Conservation (phyloP, 2,329 filamentous ascomycete species). For the Alternaria postmessia region DNA sequence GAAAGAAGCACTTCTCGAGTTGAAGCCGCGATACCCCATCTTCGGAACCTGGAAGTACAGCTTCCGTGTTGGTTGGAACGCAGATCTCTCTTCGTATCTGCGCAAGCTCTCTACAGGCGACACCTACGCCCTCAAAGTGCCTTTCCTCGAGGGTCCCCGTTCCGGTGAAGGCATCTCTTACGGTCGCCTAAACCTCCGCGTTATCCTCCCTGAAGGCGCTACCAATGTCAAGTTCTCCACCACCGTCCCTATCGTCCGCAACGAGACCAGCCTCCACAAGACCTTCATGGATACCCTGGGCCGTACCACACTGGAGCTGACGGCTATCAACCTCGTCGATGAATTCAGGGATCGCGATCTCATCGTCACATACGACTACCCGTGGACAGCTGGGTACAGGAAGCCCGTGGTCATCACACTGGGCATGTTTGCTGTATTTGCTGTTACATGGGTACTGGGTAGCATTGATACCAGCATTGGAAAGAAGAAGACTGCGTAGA, state of each 20-base stretch:
- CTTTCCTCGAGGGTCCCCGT: constrained; percentile 92
- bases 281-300: constrained; percentile 95
- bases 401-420: constrained; percentile 86
- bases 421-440: constrained; percentile 77
- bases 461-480: constrained; percentile 84
- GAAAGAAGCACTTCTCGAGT: constrained; percentile 82
- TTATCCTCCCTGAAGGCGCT: constrained; percentile 91
- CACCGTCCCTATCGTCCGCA: constrained; percentile 72
- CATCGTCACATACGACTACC: constrained; percentile 87
- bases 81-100: constrained; percentile 78
- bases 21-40: constrained; percentile 93
- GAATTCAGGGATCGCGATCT: constrained; percentile 85
- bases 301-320: constrained; percentile 81
- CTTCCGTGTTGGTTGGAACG: constrained; percentile 96
- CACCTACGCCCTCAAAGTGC: constrained; percentile 85
- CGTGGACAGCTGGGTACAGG: constrained; percentile 75
- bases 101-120: constrained; percentile 69
- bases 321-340: constrained; percentile 86
- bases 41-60: constrained; percentile 99
- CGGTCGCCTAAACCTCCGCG: constrained; percentile 77
- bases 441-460: constrained; percentile 76
- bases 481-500: constrained; percentile 56
- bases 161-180: constrained; percentile 87
- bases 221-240: constrained; percentile 83
- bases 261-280: constrained; percentile 71